phyloP scores from a whole-genome alignment of 192 early-diverging fungal genomes.

The Pecoramyces ruminantium region DNA sequence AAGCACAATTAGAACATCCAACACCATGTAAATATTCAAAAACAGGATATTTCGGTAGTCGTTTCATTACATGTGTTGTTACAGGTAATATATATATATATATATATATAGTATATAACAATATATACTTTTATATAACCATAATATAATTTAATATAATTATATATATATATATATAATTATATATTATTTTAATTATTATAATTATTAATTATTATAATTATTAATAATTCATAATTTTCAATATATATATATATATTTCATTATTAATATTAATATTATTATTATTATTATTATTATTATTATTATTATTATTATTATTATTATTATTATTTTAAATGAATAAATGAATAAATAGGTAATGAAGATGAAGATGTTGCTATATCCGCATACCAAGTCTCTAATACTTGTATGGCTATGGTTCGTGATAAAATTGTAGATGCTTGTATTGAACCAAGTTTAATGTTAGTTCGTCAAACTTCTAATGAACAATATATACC shows the following conservation, averaged over 20 bases:
- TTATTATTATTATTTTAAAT: background rate
- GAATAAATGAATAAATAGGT: conserved; percentile 12
- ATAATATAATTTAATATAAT: no score
- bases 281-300: background rate
- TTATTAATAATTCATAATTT: no score
- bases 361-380: conserved; percentile 75
- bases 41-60: conserved; percentile 67
- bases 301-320: no score
- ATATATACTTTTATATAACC: no score
- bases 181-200: no score
- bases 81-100: conserved; percentile 18
- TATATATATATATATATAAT: no score
- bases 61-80: conserved; percentile 91
- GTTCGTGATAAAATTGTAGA: conserved; percentile 78
- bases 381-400: conserved; percentile 77
- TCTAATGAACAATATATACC: conserved; percentile 69
- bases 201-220: no score
- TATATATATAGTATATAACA: no score
- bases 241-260: background rate
- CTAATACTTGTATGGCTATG: conserved; percentile 79
- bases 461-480: conserved; percentile 69
- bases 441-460: conserved; percentile 64
- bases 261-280: background rate
- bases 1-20: conserved; percentile 62
- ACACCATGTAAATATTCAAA: conserved; percentile 50